A percentile compares a stretch with the other conserved stretches of the same genome.
phyloP scores from a whole-genome alignment of 495 filamentous ascomycete genomes.

The Aspergillus bridgeri region DNA sequence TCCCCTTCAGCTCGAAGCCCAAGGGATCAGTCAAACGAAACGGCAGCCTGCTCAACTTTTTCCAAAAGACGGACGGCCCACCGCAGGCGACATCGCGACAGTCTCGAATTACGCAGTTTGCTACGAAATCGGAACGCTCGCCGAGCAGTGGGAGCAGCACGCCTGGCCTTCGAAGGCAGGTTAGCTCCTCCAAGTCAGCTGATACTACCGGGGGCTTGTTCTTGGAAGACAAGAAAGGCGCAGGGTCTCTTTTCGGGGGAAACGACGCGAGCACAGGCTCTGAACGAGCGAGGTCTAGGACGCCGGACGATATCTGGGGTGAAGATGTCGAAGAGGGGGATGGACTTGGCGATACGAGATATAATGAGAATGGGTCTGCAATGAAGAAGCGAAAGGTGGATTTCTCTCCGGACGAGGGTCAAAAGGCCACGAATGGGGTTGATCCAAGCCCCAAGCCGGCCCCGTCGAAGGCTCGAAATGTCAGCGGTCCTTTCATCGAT shows the following conservation, averaged over 20 bases:
- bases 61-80: conserved; percentile 64
- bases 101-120: conserved; percentile 41
- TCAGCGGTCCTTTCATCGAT: conserved; percentile 58
- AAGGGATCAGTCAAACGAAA: conserved; percentile 50
- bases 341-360: conserved; percentile 13
- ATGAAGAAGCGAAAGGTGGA: conserved; percentile 43
- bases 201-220: conserved; percentile 37
- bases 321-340: conserved; percentile 23
- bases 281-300: conserved; percentile 17
- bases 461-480: conserved; percentile 13
- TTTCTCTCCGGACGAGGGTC: conserved; percentile 9
- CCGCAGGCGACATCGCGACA: conserved; percentile 34
- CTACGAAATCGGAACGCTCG: conserved; percentile 21
- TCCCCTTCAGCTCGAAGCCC: conserved; percentile 3
- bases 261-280: not conserved
- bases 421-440: conserved; percentile 18
- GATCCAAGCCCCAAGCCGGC: conserved; percentile 3
- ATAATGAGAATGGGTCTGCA: conserved; percentile 27
- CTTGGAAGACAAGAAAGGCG: conserved; percentile 39
- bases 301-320: conserved; percentile 39
- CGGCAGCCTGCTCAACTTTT: conserved; percentile 75
- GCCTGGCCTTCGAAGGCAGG: conserved; percentile 16
- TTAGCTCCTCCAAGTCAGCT: conserved; percentile 4
- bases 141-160: conserved; percentile 19
- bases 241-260: conserved; percentile 12